phyloP scores from a whole-genome alignment of 768 basidiomycete genomes.

The Tephrocybe rancida region DNA sequence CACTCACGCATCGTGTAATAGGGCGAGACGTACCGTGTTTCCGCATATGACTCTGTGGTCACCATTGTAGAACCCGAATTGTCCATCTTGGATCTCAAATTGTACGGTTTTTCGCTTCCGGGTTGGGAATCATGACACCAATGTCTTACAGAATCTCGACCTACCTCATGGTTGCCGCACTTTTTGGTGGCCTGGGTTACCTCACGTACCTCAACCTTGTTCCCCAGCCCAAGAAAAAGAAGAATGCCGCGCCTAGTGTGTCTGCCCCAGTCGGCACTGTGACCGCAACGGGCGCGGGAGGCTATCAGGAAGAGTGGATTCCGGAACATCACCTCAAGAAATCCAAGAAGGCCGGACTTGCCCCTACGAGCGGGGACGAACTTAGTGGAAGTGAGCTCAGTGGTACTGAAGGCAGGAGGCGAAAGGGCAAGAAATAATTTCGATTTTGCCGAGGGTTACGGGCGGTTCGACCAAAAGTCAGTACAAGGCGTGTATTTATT shows the following conservation, averaged over 20 bases:
- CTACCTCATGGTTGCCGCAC: slow-evolving; percentile 66
- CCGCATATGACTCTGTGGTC: slow-evolving; percentile 75
- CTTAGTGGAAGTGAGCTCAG: slow-evolving; percentile 68
- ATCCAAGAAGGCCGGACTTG: slow-evolving; percentile 48
- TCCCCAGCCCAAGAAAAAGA: slow-evolving; percentile 66
- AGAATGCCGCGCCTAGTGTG: slow-evolving; percentile 40
- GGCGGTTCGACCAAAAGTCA: slow-evolving; percentile 7
- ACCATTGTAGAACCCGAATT: slow-evolving; percentile 79
- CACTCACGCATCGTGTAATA: slow-evolving; percentile 24
- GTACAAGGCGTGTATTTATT: slow-evolving; percentile 15
- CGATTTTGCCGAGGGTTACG: not conserved
- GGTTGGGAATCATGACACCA: not conserved
- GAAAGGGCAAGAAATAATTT: slow-evolving; percentile 46
- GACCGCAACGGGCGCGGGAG: slow-evolving; percentile 66
- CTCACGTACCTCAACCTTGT: slow-evolving; percentile 65
- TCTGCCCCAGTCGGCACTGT: slow-evolving; percentile 58
- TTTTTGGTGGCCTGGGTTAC: slow-evolving; percentile 67
- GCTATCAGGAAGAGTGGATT: slow-evolving; percentile 90
- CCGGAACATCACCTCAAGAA: slow-evolving; percentile 88
- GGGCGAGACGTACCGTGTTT: slow-evolving; percentile 61
- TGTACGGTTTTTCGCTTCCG: slow-evolving; percentile 48
- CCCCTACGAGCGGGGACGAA: slow-evolving; percentile 59
- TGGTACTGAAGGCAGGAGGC: slow-evolving; percentile 63
- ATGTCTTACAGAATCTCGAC: slow-evolving; percentile 54
- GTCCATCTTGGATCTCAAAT: slow-evolving; percentile 78